Conservation (phyloP, 2,329 filamentous ascomycete species). For the Penicillium sp. region DNA sequence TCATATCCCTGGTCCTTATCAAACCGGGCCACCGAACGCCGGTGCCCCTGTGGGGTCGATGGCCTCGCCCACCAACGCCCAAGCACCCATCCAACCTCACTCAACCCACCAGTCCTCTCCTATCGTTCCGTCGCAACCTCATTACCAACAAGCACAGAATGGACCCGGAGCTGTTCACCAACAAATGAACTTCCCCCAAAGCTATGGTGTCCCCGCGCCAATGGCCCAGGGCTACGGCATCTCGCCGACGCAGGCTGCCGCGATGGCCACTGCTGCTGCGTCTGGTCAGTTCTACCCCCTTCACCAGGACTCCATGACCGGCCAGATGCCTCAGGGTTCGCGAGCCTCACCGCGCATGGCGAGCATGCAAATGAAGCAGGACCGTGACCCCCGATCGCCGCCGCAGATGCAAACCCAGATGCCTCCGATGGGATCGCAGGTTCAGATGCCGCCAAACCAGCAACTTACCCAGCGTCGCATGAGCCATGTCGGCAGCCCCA, state of each 20-base stretch:
- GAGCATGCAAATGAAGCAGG: slow-evolving; percentile 66
- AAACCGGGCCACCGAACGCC: slow-evolving; percentile 55
- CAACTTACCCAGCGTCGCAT: slow-evolving; percentile 65
- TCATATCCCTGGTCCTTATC: slow-evolving; percentile 60
- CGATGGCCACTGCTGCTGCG: slow-evolving; percentile 90
- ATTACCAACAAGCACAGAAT: slow-evolving; percentile 64
- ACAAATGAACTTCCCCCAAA: slow-evolving; percentile 77
- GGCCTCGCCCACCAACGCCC: slow-evolving; percentile 70
- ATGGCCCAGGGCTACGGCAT: slow-evolving; percentile 76
- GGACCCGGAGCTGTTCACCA: slow-evolving; percentile 59
- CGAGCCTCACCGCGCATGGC: slow-evolving; percentile 73
- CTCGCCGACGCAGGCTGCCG: slow-evolving; percentile 80
- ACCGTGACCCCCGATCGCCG: slow-evolving; percentile 74
- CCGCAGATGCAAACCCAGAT: slow-evolving; percentile 64
- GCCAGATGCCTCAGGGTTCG: slow-evolving; percentile 54
- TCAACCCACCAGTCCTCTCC: slow-evolving; percentile 70
- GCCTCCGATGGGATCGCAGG: slow-evolving; percentile 47
- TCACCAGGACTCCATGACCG: slow-evolving; percentile 66
- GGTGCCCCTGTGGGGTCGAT: slow-evolving; percentile 52
- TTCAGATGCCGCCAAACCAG: slow-evolving; percentile 53
- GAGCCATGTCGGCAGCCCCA: slow-evolving; percentile 72
- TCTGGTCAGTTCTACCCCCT: slow-evolving; percentile 78
- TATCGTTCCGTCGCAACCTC: slow-evolving; percentile 71
- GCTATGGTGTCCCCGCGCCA: slow-evolving; percentile 68
- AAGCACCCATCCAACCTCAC: slow-evolving; percentile 61